Percentiles rank a stretch among this genome's conserved stretches.
Evolutionary conservation across 1,284 basidiomycete species (phyloP).

Genomic region (Apiotrichum siamense): DNA sequence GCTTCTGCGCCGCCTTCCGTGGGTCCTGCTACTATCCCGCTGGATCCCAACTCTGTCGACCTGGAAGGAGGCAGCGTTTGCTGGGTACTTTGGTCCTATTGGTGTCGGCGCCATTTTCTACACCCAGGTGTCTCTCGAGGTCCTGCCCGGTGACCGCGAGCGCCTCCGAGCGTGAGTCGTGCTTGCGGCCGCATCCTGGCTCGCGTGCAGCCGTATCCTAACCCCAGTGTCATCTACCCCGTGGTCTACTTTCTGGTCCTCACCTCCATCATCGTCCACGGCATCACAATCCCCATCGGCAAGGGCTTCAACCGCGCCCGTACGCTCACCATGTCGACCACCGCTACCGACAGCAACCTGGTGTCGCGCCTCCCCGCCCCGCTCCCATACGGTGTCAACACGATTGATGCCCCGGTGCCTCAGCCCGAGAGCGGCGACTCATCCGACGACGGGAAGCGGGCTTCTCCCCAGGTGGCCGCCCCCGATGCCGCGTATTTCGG

Average conservation of each 20-base stretch:
- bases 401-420: neutral
- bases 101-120: slow-evolving; percentile 52
- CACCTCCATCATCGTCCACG: slow-evolving; percentile 51
- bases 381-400: slow-evolving; percentile 1
- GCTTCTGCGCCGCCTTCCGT: slow-evolving; percentile 56
- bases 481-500: too few species aligned
- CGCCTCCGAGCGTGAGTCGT: slow-evolving; percentile 38
- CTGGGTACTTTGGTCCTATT: slow-evolving; percentile 47
- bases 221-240: slow-evolving; percentile 44
- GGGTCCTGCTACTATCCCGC: slow-evolving; percentile 20
- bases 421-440: neutral
- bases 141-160: slow-evolving; percentile 44
- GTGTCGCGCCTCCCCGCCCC: slow-evolving; percentile 15
- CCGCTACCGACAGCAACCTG: neutral
- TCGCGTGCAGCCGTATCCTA: neutral
- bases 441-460: neutral
- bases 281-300: slow-evolving; percentile 44
- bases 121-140: slow-evolving; percentile 49
- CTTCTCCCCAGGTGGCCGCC: too few species aligned
- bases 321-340: slow-evolving; percentile 5
- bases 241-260: slow-evolving; percentile 53
- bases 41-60: slow-evolving; percentile 39
- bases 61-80: slow-evolving; percentile 44
- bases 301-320: slow-evolving; percentile 19
- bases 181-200: too few species aligned